These are phyloP conservation scores for Leersia perrieri DNA, from an alignment of 176 grass and related monocot species.

Conservation along the genomic window DNA sequence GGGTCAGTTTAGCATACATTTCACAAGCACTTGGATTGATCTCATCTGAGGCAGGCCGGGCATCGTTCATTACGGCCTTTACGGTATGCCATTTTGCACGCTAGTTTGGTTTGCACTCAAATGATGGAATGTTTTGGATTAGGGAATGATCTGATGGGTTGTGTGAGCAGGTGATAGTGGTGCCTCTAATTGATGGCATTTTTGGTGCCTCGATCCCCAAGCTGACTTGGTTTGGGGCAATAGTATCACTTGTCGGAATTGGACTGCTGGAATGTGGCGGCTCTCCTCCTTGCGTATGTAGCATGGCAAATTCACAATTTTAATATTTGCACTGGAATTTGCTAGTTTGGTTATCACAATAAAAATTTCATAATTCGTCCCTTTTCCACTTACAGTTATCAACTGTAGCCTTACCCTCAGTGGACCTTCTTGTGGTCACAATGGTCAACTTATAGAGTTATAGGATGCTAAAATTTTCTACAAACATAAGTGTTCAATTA, in stretches of 20 bases:
- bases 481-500: background rate
- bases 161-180: slow-evolving; percentile 73
- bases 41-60: slow-evolving; percentile 80
- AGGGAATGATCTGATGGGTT: background rate
- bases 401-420: background rate
- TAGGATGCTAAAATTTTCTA: background rate
- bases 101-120: background rate
- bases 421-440: background rate
- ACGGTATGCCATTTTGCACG: slow-evolving; percentile 47
- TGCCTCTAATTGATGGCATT: slow-evolving; percentile 87
- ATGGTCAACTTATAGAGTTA: background rate
- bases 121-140: slow-evolving; percentile 1
- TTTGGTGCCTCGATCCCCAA: slow-evolving; percentile 62
- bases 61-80: slow-evolving; percentile 85
- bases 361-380: background rate
- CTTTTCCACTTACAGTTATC: background rate
- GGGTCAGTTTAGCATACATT: slow-evolving; percentile 84
- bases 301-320: background rate
- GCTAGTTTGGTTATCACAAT: background rate
- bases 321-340: background rate
- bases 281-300: slow-evolving; percentile 86
- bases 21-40: slow-evolving; percentile 77
- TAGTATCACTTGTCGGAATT: slow-evolving; percentile 61
- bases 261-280: slow-evolving; percentile 74
- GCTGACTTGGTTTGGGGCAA: slow-evolving; percentile 74